Evolutionary conservation across 2,329 filamentous ascomycete genomes (phyloP), one percentile per base, ranked within the genome.

Genomic region (Daldinia eschscholtzii): DNA sequence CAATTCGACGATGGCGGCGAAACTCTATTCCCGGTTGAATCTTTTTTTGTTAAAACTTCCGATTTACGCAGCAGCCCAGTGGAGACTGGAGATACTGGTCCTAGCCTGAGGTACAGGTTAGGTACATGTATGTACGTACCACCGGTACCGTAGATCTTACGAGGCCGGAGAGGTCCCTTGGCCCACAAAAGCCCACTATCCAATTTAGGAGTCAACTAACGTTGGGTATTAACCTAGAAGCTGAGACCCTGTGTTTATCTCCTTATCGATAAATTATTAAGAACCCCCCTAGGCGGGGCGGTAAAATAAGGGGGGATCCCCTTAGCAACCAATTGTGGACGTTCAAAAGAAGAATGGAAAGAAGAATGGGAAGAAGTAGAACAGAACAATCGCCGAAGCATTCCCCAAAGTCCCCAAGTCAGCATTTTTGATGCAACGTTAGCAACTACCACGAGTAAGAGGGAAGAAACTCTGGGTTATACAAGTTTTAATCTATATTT

Each of bases 281-380:
- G 26, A 26, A 42, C n/a, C 39, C 35, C 23, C 50, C n/a, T 42
- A 15, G 26, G 64, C 65, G 72, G 73, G 70, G 74, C 64, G 64
- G 64, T 37, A 30, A 33, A 46, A 65, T 76, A 75, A 75, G 76
- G 75, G 75, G 75, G 73, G 74, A 70, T 77, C 75, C 64, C 75
- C 75, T 71, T 37, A 71, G 64, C 76, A 76, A 76, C 76, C 75
- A 76, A 76, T 74, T 68, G 65, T 68, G 66, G 67, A 70, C 61
- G 71, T 73, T 61, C 1, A 6, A 35, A 35, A 39, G 35, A 33
- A n/a, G n/a, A n/a, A 37, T 37, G 13, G 68, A 67, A 64, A 15
- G 20, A 53, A 64, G 68, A 67, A 68, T 64, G 65, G 56, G 68
- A 72, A 71, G 33, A 44, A 48, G 59, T 70, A 70, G 62, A 23